Percentiles rank a stretch among this genome's conserved stretches.
These are phyloP conservation scores for Gossypium gossypioides DNA, from an alignment of 441 rosid genomes.

Conservation along the genomic window DNA sequence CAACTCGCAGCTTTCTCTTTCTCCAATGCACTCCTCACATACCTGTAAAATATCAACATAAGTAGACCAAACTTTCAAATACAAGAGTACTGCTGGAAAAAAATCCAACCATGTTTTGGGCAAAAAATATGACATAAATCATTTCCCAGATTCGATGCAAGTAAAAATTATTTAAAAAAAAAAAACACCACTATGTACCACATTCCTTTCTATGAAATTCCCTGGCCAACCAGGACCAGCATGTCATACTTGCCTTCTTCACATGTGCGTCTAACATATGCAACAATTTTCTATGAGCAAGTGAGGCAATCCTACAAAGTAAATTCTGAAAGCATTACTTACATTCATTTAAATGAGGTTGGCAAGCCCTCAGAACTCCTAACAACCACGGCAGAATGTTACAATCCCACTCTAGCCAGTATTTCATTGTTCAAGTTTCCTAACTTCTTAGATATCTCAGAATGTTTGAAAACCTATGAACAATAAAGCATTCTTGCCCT, in stretches of 20 bases:
- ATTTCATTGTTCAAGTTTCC: neutral
- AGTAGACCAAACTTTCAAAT: neutral
- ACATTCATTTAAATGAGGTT: neutral
- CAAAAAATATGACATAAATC: neutral
- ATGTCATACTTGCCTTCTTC: neutral
- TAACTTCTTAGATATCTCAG: slow-evolving; percentile 1
- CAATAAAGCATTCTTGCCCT: neutral
- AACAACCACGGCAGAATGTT: neutral
- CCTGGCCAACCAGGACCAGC: neutral
- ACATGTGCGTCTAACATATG: neutral
- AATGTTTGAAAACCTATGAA: neutral
- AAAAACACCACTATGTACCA: neutral
- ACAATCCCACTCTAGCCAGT: neutral
- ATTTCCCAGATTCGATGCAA: neutral
- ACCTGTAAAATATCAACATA: slow-evolving; percentile 30
- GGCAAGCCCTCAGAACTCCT: neutral
- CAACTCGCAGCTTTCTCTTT: slow-evolving; percentile 82
- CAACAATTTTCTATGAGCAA: neutral
- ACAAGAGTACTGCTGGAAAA: neutral
- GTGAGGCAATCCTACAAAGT: neutral
- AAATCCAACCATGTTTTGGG: neutral
- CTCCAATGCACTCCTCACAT: slow-evolving; percentile 91
- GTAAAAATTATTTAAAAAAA: neutral
- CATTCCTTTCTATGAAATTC: neutral
- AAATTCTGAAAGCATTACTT: neutral